Base-by-base conservation (phyloP, 1,139 yeast genomes). In the Candida freyschussii region DNA sequence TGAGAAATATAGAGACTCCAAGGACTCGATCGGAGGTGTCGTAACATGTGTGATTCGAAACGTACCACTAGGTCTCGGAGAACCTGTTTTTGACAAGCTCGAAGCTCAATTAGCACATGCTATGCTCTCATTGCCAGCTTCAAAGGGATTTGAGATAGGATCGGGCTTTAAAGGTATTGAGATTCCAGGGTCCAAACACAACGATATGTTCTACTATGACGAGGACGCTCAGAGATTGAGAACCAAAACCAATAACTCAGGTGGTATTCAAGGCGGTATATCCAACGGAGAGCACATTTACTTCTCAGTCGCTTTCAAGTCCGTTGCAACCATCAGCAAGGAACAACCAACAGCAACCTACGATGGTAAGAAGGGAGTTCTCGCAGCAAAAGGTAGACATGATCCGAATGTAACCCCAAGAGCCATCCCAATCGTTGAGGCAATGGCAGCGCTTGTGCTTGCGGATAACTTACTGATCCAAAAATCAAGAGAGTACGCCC, bases 401-500 rank as follows among this genome's bases (percentile, higher is more conserved):
- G 98, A 91, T 58, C 98, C 98, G 19, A 86, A 91, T 55, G 98
- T 91, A 36, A 94, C 95, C 11, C 98, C 98, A 44, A 78, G 98
- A 62, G 98, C 98, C 19, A 89, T 91, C 37, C 98, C 98, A 32
- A 91, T 91, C 54, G 97, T 91, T 27, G 98, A 91, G 65, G 86
- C 98, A 27, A 91, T 91, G 98, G 75, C 97, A 35, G 94, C 97
- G 7, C 69, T 93, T 48, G 96, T 86, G 3, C 63, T 91, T 47
- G 91, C 89, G 33, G 98, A 91, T 59, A 79, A 85, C 43, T 65
- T 81, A 38, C 63, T 91, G 63, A 72, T 89, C 31, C 98, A 91
- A 63, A 80, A 84, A 61, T 68, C 96, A 23, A 78, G 98, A 62
- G 87, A 82, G 46, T 66, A 65, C 28, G 60, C 75, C 33, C 47